phyloP scores from a whole-genome alignment of 2,329 filamentous ascomycete genomes.

The Samsoniella hepiali region DNA sequence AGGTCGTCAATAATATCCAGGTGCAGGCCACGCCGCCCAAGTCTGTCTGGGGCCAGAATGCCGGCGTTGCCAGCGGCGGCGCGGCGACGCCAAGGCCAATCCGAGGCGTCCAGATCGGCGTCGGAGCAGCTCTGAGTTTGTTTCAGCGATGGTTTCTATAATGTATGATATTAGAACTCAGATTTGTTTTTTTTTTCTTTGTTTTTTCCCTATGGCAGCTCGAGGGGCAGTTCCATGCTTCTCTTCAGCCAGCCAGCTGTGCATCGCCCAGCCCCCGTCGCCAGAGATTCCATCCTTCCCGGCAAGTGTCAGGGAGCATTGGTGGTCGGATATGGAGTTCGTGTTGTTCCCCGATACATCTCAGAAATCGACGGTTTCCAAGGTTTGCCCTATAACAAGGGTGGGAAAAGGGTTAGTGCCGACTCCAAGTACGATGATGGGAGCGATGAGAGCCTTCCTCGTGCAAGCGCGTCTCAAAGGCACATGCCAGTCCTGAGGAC shows the following conservation, averaged over 20 bases:
- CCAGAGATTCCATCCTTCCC: too few species aligned
- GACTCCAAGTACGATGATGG: neutral
- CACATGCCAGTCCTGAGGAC: too few species aligned
- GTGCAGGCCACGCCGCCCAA: conserved; percentile 34
- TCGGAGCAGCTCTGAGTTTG: neutral
- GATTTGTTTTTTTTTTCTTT: neutral
- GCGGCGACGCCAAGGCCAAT: neutral
- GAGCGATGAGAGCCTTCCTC: too few species aligned
- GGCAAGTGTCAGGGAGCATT: too few species aligned
- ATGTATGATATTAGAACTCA: neutral
- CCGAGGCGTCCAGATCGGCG: neutral
- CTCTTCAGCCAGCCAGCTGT: neutral
- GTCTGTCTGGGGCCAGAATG: conserved; percentile 22
- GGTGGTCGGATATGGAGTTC: neutral
- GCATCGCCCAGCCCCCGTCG: neutral
- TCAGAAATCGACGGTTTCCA: neutral
- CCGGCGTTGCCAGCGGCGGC: conserved; percentile 8
- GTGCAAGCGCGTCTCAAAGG: too few species aligned
- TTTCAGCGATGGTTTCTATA: conserved; percentile 7
- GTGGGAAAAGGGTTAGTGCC: too few species aligned
- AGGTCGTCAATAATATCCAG: conserved; percentile 31
- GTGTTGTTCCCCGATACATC: neutral
- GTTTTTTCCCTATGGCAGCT: neutral
- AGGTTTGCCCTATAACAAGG: neutral
- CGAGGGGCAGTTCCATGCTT: neutral